A percentile compares a stretch with the other conserved stretches of the same genome.
phyloP scores from a whole-genome alignment of 768 basidiomycete species.

The Trametes cinnabarina region DNA sequence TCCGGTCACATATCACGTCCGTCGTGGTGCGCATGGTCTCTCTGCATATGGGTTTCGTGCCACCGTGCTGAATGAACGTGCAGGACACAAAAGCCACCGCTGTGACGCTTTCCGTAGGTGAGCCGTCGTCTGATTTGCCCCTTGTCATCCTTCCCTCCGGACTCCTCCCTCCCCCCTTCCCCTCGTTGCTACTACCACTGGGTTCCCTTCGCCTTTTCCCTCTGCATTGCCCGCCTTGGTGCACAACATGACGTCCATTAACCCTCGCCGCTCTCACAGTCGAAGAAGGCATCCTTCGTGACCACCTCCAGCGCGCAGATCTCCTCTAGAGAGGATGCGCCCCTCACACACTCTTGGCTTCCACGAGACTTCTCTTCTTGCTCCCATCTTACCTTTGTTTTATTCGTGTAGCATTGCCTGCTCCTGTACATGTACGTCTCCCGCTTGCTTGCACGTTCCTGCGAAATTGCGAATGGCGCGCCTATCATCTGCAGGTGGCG shows the following conservation, averaged over 20 bases:
- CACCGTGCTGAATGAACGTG: background rate
- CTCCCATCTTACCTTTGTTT: background rate
- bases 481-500: no score
- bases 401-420: background rate
- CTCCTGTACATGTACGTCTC: background rate
- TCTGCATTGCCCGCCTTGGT: background rate
- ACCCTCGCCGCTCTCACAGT: slow-evolving; percentile 37
- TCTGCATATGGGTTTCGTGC: slow-evolving; percentile 10
- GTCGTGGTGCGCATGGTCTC: slow-evolving; percentile 57
- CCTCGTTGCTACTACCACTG: background rate
- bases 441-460: background rate
- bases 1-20: slow-evolving; percentile 73
- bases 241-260: slow-evolving; percentile 6
- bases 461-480: background rate
- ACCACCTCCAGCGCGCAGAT: slow-evolving; percentile 68
- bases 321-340: slow-evolving; percentile 44
- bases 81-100: slow-evolving; percentile 78
- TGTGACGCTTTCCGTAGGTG: slow-evolving; percentile 65
- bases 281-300: slow-evolving; percentile 69
- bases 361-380: background rate
- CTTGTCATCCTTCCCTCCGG: background rate
- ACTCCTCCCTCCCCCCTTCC: background rate
- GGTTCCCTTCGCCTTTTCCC: background rate
- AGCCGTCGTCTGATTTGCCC: no score
- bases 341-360: background rate